A percentile compares a stretch with the other conserved stretches of the same genome.
phyloP scores from a whole-genome alignment of 1,284 basidiomycete species.

The Leucoagaricus sp. region DNA sequence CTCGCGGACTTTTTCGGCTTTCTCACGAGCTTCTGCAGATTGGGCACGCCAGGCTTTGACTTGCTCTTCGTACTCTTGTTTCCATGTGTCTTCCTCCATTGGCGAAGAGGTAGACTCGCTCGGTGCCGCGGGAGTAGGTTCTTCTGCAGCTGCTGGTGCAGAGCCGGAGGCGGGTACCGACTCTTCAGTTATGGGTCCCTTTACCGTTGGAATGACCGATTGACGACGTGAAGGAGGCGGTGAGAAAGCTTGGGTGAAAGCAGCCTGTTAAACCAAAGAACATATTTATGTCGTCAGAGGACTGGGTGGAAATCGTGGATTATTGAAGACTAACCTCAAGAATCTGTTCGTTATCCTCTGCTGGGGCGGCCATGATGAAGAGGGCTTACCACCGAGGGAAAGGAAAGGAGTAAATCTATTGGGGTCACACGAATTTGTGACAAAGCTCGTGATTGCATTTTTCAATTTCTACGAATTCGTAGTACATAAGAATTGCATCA shows the following conservation, averaged over 20 bases:
- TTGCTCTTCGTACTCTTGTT: constrained; percentile 67
- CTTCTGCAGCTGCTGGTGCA: not conserved
- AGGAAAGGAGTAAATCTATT: not conserved
- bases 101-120: constrained; percentile 2
- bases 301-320: not conserved
- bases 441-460: not conserved
- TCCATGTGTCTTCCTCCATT: constrained; percentile 32
- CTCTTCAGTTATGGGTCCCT: not conserved
- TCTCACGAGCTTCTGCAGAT: constrained; percentile 72
- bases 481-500: constrained; percentile 6
- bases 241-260: constrained; percentile 37
- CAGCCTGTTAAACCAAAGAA: constrained; percentile 26
- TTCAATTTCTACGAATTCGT: not conserved
- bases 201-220: constrained; percentile 14
- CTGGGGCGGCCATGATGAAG: constrained; percentile 10
- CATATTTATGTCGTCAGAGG: not conserved
- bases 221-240: constrained; percentile 27
- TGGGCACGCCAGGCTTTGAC: constrained; percentile 73
- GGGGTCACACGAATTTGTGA: constrained; percentile 10
- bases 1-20: constrained; percentile 73
- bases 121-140: not conserved
- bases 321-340: constrained; percentile 27
- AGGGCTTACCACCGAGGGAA: not conserved
- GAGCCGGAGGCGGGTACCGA: not conserved
- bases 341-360: constrained; percentile 26